These are phyloP conservation scores for Acer saccharum DNA, from an alignment of 345 rosid species.

Conservation along the genomic window DNA sequence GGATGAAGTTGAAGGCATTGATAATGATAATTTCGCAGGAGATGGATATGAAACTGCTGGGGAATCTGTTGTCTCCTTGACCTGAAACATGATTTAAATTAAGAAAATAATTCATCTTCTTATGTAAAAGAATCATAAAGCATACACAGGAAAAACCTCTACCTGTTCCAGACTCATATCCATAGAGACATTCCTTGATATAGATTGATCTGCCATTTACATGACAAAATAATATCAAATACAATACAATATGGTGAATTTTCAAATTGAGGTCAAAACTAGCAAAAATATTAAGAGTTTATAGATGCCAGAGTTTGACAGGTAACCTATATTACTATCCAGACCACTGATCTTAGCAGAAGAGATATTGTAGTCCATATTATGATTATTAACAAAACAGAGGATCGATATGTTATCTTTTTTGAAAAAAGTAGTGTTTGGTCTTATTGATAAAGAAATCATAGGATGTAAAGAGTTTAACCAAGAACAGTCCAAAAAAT, in stretches of 20 bases:
- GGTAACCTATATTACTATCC: neutral
- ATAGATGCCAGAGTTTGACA: neutral
- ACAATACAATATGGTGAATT: neutral
- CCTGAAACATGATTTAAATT: conserved; percentile 35
- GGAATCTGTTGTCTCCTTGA: conserved; percentile 52
- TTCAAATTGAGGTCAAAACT: neutral
- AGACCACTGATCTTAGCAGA: neutral
- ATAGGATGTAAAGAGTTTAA: neutral
- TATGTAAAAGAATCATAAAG: neutral
- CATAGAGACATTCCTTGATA: conserved; percentile 60
- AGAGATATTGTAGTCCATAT: neutral
- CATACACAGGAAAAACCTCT: conserved; percentile 23
- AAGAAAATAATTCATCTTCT: conserved; percentile 18
- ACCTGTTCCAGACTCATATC: conserved; percentile 75
- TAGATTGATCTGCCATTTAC: conserved; percentile 62
- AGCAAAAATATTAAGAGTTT: neutral
- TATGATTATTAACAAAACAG: neutral
- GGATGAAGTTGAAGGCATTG: conserved; percentile 74
- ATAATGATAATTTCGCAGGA: conserved; percentile 56
- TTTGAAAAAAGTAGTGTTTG: neutral
- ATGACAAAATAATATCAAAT: conserved; percentile 12
- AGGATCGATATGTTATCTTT: neutral
- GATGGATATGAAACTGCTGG: conserved; percentile 51
- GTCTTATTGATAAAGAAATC: neutral
- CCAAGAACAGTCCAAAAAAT: neutral